phyloP scores from a whole-genome alignment of 352 stramenopile species.

The Phytophthora pinifolia region DNA sequence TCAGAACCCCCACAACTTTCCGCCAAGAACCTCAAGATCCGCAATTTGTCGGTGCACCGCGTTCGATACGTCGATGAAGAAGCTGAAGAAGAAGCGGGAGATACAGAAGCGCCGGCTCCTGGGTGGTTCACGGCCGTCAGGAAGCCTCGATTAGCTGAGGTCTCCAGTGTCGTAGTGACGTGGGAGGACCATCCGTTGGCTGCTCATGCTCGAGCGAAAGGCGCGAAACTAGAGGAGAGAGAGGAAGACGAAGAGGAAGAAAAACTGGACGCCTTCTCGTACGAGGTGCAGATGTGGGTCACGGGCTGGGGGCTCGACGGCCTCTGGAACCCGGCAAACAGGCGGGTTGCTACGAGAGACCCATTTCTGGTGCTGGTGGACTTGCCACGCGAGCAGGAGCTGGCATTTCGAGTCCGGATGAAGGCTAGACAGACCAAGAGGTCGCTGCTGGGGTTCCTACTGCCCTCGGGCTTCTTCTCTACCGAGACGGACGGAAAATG shows the following conservation, averaged over 20 bases:
- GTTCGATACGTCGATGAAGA: slow-evolving; percentile 46
- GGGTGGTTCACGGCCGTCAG: background rate
- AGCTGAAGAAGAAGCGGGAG: background rate
- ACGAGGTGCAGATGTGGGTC: slow-evolving; percentile 78
- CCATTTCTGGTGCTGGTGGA: slow-evolving; percentile 58
- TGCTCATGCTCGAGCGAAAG: slow-evolving; percentile 14
- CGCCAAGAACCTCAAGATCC: slow-evolving; percentile 41
- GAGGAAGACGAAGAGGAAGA: slow-evolving; percentile 5
- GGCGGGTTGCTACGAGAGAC: slow-evolving; percentile 40
- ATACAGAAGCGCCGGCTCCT: background rate
- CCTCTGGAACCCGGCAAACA: slow-evolving; percentile 65
- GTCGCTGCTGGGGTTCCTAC: slow-evolving; percentile 27
- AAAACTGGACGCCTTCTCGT: slow-evolving; percentile 23
- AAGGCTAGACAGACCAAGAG: slow-evolving; percentile 36
- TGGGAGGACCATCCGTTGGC: slow-evolving; percentile 64
- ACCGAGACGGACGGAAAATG: slow-evolving; percentile 58
- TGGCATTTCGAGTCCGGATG: slow-evolving; percentile 62
- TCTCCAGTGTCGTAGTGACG: slow-evolving; percentile 58
- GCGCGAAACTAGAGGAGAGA: slow-evolving; percentile 18
- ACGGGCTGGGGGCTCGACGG: slow-evolving; percentile 58
- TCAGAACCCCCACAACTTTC: background rate
- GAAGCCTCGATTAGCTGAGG: slow-evolving; percentile 17
- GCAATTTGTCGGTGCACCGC: slow-evolving; percentile 63
- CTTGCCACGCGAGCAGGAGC: slow-evolving; percentile 52
- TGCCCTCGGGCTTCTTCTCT: slow-evolving; percentile 38